Evolutionary conservation across 257 asterid genomes (phyloP).

Genomic region (Solanum sparsipilum): DNA sequence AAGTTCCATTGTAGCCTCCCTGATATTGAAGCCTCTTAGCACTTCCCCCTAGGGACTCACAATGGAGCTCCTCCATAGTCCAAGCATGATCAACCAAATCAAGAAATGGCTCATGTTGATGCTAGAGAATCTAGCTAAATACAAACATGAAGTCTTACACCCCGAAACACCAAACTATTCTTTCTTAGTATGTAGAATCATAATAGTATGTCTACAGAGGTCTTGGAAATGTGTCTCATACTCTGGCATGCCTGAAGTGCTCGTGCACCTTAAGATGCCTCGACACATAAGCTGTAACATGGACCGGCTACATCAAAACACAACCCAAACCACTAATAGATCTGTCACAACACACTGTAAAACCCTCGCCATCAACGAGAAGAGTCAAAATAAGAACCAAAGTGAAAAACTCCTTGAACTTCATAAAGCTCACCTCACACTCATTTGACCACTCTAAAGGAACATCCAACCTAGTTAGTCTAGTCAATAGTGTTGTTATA

Average conservation of each 20-base stretch:
- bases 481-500: neutral
- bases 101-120: too few relatives aligned
- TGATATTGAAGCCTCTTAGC: neutral
- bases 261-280: neutral
- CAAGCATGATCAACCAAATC: neutral
- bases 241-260: neutral
- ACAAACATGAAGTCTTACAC: too few relatives aligned
- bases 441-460: neutral
- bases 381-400: neutral
- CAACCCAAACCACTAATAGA: neutral
- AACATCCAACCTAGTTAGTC: neutral
- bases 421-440: neutral
- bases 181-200: neutral
- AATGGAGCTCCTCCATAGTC: neutral
- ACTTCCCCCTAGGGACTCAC: neutral
- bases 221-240: neutral
- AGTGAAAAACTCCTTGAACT: neutral
- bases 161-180: neutral
- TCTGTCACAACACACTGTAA: too few relatives aligned
- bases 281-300: neutral
- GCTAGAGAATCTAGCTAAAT: neutral
- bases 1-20: neutral
- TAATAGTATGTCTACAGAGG: neutral
- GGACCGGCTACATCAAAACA: too few relatives aligned
- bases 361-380: neutral